Evolutionary conservation across 306 rosid species (phyloP), one percentile per base, ranked within the genome.

Genomic region (Luffa acutangula): DNA sequence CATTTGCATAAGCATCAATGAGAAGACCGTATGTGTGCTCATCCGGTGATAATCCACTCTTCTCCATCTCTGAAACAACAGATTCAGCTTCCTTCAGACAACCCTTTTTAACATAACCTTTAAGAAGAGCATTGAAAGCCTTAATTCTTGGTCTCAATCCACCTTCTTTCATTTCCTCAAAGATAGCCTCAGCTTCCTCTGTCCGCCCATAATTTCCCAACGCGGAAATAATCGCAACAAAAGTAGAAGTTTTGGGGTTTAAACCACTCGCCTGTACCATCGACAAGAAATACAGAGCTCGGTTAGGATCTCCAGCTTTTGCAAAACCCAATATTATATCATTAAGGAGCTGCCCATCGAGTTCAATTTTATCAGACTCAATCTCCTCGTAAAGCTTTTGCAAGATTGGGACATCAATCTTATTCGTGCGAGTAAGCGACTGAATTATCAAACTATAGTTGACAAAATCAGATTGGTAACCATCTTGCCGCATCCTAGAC

Each of bases 71-170:
- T 0, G 93, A 92, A 5, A 94, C 94, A 31, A 94, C 84, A 49
- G 91, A 89, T 65, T 94, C 98, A 0, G 97, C 98, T 42, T 92
- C 92, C 78, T 84, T 87, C 73, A 94, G 79, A 46, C 91, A 88
- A 54, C 96, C 93, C 0, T 83, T 84, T 84, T 89, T 94, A 54
- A 90, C 96, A 79, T 90, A 89, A 21, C 94, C 98, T 82, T 83
- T 88, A 10, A 94, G 97, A 69, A 94, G 85, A 5, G 98, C 98
- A 86, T 94, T 94, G 70, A 80, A 94, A 67, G 98, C 97, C 81
- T 84, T 83, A 10, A 91, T 92, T 71, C 94, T 90, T 1, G 97
- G 98, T 21, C 87, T 90, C 87, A 84, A 78, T 20, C 98, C 97
- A 15, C 84, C 87, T 12, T 88, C 97, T 54, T 87, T 92, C 80